phyloP scores from a whole-genome alignment of 768 basidiomycete species.

The Pulveroboletus sp. region DNA sequence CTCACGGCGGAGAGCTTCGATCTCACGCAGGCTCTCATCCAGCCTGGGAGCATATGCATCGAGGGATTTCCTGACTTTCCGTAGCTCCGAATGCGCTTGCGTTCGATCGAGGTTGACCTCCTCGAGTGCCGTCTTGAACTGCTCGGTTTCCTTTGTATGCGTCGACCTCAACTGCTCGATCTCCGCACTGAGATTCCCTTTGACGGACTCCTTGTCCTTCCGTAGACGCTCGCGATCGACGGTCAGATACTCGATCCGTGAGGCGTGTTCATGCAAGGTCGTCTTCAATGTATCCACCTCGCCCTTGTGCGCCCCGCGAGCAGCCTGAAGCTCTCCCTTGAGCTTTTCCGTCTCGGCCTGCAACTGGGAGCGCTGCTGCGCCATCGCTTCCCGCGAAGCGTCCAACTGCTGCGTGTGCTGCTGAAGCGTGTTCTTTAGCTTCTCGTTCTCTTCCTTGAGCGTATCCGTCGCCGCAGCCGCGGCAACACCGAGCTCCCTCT shows the following conservation, averaged over 20 bases:
- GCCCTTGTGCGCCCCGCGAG: slow-evolving; percentile 4
- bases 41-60: slow-evolving; percentile 17
- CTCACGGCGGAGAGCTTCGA: slow-evolving; percentile 16
- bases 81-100: slow-evolving; percentile 21
- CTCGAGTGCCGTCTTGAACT: slow-evolving; percentile 22
- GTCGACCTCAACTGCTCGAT: slow-evolving; percentile 19
- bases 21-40: slow-evolving; percentile 16
- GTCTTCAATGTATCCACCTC: slow-evolving; percentile 17
- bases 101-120: slow-evolving; percentile 20
- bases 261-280: slow-evolving; percentile 17
- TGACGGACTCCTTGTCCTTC: slow-evolving; percentile 22
- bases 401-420: slow-evolving; percentile 17
- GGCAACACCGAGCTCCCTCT: slow-evolving; percentile 1
- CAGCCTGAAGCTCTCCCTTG: slow-evolving; percentile 10
- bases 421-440: slow-evolving; percentile 18
- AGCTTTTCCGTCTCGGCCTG: slow-evolving; percentile 11
- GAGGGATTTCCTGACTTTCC: slow-evolving; percentile 17
- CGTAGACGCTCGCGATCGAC: slow-evolving; percentile 24
- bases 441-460: slow-evolving; percentile 24
- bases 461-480: neutral
- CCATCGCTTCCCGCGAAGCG: slow-evolving; percentile 6
- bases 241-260: slow-evolving; percentile 18
- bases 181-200: slow-evolving; percentile 15
- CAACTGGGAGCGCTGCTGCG: slow-evolving; percentile 9
- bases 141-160: slow-evolving; percentile 13